Base-by-base conservation (phyloP, 805 yeast genomes). In the Starmerella etchellsii region DNA sequence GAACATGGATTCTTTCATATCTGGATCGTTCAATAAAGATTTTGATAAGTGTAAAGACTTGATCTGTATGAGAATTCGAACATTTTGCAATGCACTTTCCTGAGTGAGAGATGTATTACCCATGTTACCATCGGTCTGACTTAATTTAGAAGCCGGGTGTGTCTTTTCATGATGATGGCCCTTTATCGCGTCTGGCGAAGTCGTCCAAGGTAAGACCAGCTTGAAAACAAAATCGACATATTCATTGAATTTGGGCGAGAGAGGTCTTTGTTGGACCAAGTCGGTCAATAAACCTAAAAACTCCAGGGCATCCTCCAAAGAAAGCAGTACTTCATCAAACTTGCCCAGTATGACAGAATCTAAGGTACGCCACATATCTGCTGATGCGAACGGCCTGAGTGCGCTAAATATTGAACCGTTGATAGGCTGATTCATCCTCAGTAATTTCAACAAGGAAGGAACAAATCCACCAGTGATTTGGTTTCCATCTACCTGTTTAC, bases 151-250 rank as follows among this genome's bases (percentile, higher is more conserved):
- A 4, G 20, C 13, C 19, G 16, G 5, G 7, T 31, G 7, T 6
- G n/a, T 14, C 16, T 9, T 16, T 4, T 31, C 15, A n/a, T n/a
- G n/a, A n/a, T n/a, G n/a, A n/a, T n/a, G n/a, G 10, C 10, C 10
- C 7, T 7, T 10, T 10, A 23, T 10, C 10, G 25, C 25, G 23
- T 20, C 25, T 5, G 25, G 15, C n/a, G 15, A 21, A 4, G 34
- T 29, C 2, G 44, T 42, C 2, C 81, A 63, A 21, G 73, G 70
- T 48, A 85, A 73, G 0, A 85, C 73, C 32, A 79, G 81, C 11
- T 69, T 61, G n/a, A 81, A 54, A 13, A 85, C 56, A 51, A 73
- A 84, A 39, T 83, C 88, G 40, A 81, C 57, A 52, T 87, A 88
- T 2, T 39, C 50, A 7, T 26, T 29, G 15, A 44, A 6, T 4